Evolutionary conservation across 257 asterid genomes (phyloP).

Genomic region (Echium plantagineum): DNA sequence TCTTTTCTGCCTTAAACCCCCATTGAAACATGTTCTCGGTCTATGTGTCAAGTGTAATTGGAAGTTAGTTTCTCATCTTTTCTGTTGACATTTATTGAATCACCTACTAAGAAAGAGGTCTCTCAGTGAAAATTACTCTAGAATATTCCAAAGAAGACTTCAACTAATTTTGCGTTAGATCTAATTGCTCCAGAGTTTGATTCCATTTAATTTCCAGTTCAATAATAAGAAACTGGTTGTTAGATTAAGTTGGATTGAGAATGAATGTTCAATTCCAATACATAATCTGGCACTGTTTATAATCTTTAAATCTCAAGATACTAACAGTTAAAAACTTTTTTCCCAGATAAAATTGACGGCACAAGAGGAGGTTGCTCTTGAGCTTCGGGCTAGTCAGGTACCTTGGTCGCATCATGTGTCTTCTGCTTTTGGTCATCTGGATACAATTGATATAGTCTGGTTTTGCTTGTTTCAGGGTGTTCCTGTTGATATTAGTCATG

Average conservation of each 20-base stretch:
- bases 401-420: neutral
- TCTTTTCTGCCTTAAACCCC: neutral
- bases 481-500: constrained; percentile 85
- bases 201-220: neutral
- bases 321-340: neutral
- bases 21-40: neutral
- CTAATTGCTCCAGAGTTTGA: neutral
- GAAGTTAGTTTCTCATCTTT: neutral
- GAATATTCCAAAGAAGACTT: neutral
- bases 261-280: neutral
- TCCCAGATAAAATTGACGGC: constrained; percentile 84
- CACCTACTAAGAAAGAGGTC: neutral
- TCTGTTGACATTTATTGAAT: neutral
- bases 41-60: neutral
- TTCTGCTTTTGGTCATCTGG: neutral
- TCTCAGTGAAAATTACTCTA: neutral
- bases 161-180: neutral
- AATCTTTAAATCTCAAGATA: neutral
- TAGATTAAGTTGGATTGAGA: neutral
- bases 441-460: neutral
- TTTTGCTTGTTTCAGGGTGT: constrained; percentile 46
- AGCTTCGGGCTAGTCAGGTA: constrained; percentile 95
- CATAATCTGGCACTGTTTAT: neutral
- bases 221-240: neutral
- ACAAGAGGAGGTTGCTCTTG: constrained; percentile 99